Base-by-base conservation (phyloP, 2,329 filamentous ascomycete species). In the Penicillium brasilianum region DNA sequence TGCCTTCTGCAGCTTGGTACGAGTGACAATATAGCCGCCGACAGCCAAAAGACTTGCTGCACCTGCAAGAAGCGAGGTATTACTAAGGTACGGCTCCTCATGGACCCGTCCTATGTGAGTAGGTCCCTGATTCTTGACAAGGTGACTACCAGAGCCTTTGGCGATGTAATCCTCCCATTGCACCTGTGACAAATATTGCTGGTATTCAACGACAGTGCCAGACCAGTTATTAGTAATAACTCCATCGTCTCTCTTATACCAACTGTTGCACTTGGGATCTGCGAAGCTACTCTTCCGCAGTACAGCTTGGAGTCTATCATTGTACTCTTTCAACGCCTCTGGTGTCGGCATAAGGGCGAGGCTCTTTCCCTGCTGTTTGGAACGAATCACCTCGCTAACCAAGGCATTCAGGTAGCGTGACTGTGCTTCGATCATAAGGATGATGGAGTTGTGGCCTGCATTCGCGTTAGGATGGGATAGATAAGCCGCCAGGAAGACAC, bases 11-110 rank as follows among this genome's bases (percentile, higher is more conserved):
- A 58, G 16, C 16, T 25, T 60, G 7, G 65, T 50, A 14, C 57
- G 46, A 55, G 59, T 52, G 1, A 53, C 16, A 6, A 67, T 39
- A 28, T 66, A 69, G 6, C 63, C 55, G 8, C 68, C 71, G 3
- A 89, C 73, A 86, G 93, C 71, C 91, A 91, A 37, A 10, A 64
- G 49, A 89, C 92, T 57, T 86, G 91, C 20, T 88, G 90, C 16
- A 88, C 91, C 61, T 90, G 95, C 77, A 89, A 96, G 58, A 64
- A 76, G 59, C 1, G 72, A 70, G 14, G 64, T 57, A 41, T 73
- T 68, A 51, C 72, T 70, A 2, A 80, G 59, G 6, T 72, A 63
- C 4, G 70, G 72, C 59, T 79, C 75, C 61, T 80, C 78, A 11
- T 72, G 65, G 0, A 77, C 74, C 30, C 76, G 71, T 4, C 69